Evolutionary conservation across 1,139 yeast species (phyloP).

Genomic region (Suhomyces panamericanus): DNA sequence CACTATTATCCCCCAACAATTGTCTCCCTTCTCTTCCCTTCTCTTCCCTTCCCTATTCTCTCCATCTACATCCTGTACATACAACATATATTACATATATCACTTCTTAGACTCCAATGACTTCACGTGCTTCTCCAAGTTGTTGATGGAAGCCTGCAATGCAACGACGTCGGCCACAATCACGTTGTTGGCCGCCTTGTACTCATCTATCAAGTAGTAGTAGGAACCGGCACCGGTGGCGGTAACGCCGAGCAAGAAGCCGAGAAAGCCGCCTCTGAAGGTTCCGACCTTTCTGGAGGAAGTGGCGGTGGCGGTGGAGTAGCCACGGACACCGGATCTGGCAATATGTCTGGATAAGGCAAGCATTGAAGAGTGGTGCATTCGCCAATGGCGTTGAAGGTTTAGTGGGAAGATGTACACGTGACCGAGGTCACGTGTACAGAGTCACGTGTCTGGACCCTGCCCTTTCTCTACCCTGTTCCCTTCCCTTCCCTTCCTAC

Average conservation of each 20-base stretch:
- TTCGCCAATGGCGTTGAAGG: neutral
- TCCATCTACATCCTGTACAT: neutral
- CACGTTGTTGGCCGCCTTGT: constrained; percentile 69
- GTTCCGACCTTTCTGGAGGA: constrained; percentile 51
- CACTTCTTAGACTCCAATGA: constrained; percentile 48
- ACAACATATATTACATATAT: constrained; percentile 8
- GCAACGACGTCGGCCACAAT: constrained; percentile 73
- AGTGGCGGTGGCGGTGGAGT: constrained; percentile 33
- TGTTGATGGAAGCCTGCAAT: constrained; percentile 65
- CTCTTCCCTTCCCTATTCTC: neutral
- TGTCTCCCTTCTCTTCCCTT: neutral
- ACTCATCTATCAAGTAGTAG: constrained; percentile 76
- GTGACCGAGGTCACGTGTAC: neutral
- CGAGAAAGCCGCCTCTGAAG: constrained; percentile 68
- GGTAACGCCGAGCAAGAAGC: constrained; percentile 76
- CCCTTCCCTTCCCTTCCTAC: too few species aligned
- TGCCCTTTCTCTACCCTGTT: too few species aligned
- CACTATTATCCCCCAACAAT: neutral
- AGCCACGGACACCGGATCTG: constrained; percentile 28
- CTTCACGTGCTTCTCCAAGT: constrained; percentile 66
- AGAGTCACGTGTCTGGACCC: too few species aligned
- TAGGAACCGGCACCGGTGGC: constrained; percentile 75
- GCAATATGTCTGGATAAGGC: constrained; percentile 24
- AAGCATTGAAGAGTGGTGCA: constrained; percentile 14
- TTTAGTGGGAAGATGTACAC: neutral